Percentiles rank a stretch among this genome's conserved stretches.
Conservation (phyloP, 768 basidiomycete genomes). For the Pisolithus microcarpus region DNA sequence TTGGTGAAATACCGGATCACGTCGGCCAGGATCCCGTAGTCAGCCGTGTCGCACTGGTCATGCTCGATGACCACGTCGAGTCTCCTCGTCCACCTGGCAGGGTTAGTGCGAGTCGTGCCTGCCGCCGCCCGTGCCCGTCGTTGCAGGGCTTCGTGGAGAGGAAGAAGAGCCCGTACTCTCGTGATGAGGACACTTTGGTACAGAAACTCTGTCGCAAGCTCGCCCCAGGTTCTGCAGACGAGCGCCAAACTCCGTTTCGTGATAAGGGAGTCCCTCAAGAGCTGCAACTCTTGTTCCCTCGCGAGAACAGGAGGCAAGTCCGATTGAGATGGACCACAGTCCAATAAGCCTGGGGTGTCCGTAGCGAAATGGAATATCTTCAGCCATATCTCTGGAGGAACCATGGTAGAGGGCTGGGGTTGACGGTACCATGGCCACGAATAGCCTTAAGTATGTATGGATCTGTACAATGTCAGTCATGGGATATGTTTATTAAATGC, state of each 20-base stretch:
- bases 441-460: too few species aligned
- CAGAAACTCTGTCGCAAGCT: constrained; percentile 15
- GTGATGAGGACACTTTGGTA: constrained; percentile 19
- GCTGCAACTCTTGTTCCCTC: constrained; percentile 10
- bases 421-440: too few species aligned
- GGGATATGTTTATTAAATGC: too few species aligned
- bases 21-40: constrained; percentile 18
- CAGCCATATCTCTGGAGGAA: constrained; percentile 26
- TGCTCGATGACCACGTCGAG: constrained; percentile 20
- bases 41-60: constrained; percentile 18
- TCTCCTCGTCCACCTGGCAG: constrained; percentile 23
- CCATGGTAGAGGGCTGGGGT: not conserved
- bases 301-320: constrained; percentile 16
- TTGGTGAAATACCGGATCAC: constrained; percentile 22
- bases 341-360: constrained; percentile 7
- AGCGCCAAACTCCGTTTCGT: constrained; percentile 16
- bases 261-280: constrained; percentile 16
- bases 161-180: constrained; percentile 10
- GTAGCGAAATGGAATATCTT: constrained; percentile 19
- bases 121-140: not conserved
- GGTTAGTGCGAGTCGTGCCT: constrained; percentile 2
- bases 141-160: constrained; percentile 12
- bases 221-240: constrained; percentile 21
- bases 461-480: too few species aligned
- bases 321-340: constrained; percentile 6